A percentile compares a stretch with the other conserved stretches of the same genome.
phyloP scores from a whole-genome alignment of 176 grass and related monocot species.

The Musa schizocarpa region DNA sequence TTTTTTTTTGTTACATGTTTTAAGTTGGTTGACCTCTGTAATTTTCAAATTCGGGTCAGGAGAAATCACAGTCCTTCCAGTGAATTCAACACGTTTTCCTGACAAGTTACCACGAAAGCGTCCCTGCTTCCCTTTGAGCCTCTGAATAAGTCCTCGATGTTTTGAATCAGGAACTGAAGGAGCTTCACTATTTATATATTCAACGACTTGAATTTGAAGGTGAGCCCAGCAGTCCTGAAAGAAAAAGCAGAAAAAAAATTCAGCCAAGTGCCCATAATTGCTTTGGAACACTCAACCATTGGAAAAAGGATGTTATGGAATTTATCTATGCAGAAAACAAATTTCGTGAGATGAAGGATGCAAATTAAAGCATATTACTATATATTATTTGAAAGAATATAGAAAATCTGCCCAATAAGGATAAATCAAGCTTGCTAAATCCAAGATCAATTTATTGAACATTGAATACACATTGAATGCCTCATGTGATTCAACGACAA shows the following conservation, averaged over 20 bases:
- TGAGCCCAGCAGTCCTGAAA: constrained; percentile 63
- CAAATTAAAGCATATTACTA: neutral
- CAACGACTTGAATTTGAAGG: constrained; percentile 85
- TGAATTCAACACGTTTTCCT: constrained; percentile 92
- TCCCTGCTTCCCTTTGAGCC: constrained; percentile 90
- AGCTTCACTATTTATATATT: constrained; percentile 87
- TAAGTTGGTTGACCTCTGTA: constrained; percentile 44
- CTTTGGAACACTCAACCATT: neutral
- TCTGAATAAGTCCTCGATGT: constrained; percentile 71
- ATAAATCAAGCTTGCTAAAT: neutral
- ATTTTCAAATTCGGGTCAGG: constrained; percentile 99
- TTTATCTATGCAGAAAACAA: neutral
- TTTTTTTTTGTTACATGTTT: neutral
- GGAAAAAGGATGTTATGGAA: neutral
- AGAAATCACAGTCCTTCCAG: constrained; percentile 96
- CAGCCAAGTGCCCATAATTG: neutral
- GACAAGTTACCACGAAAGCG: constrained; percentile 96
- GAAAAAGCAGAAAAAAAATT: constrained; percentile 15
- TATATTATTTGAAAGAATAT: neutral
- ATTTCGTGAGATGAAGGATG: neutral
- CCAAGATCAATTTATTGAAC: neutral
- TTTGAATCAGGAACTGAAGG: constrained; percentile 67
- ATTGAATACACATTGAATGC: neutral
- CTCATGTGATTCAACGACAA: neutral
- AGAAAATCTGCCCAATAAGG: neutral